Evolutionary conservation across 31 red algal genomes (phyloP), one percentile per base, ranked within the genome.

Genomic region (Odonthalia washingtoniensis): DNA sequence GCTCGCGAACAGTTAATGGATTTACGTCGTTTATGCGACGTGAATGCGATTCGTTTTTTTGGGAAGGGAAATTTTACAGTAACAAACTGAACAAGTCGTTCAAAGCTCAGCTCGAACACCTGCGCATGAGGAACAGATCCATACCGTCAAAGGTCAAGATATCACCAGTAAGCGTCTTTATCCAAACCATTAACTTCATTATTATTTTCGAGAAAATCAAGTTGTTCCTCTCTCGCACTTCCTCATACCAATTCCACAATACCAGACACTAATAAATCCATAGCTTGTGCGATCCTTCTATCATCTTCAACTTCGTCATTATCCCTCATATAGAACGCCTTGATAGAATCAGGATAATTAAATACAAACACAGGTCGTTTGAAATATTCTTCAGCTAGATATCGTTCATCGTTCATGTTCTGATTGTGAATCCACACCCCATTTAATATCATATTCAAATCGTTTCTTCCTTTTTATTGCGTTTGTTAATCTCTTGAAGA

Each of bases 351-450:
- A 0, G 97, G 97, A 70, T 99, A 99, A 66, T 99, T 83, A 66
- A 90, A 99, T 42, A 99, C 97, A 74, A 95, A 95, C 24, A 96
- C 94, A 26, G 97, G 97, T 46, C 77, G 69, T 63, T 96, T 72
- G 46, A 99, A 97, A 74, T 96, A 89, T 79, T 92, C 80, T 83
- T 99, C 97, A 0, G 97, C 79, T 0, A 99, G 70, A 65, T 93
- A 99, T 0, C 97, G 82, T n/a, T n/a, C n/a, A n/a, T n/a, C n/a
- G n/a, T 80, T 99, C 97, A 80, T 99, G 97, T 69, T 99, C 97
- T 52, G 94, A 89, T 64, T 94, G 92, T 17, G 96, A 68, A 76
- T 99, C 92, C 21, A 80, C 63, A 26, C 97, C 97, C 97, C 97
- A 99, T 16, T 27, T 17, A 6, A 96, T 81, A 21, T 86, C 72